A percentile compares a stretch with the other conserved stretches of the same genome.
Evolutionary conservation across 371 early-diverging fungal species (phyloP).

Genomic region (Lichtheimia ramosa): DNA sequence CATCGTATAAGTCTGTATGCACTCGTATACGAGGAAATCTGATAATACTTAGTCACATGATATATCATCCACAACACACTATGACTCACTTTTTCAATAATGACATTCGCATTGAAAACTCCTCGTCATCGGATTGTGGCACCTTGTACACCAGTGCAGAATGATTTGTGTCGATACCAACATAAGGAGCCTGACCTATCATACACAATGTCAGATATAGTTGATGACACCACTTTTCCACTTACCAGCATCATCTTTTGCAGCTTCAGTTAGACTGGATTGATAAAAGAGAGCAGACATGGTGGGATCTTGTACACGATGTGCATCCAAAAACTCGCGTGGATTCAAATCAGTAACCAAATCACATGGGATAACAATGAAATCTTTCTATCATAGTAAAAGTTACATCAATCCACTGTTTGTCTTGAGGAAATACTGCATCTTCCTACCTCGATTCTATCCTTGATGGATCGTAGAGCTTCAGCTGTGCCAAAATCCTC

Average conservation of each 20-base stretch:
- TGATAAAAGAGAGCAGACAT: conserved; percentile 81
- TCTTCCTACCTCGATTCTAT: conserved; percentile 70
- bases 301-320: conserved; percentile 77
- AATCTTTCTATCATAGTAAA: conserved; percentile 72
- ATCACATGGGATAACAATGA: conserved; percentile 90
- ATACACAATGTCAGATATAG: neutral
- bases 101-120: conserved; percentile 75
- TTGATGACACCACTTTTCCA: neutral
- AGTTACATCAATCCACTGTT: neutral
- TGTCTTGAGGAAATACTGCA: neutral
- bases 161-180: conserved; percentile 78
- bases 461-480: conserved; percentile 75
- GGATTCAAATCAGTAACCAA: conserved; percentile 81
- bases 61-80: neutral
- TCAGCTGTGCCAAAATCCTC: conserved; percentile 86
- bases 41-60: neutral
- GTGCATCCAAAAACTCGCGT: conserved; percentile 77
- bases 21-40: conserved; percentile 79
- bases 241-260: conserved; percentile 58
- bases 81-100: conserved; percentile 59
- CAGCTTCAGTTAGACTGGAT: conserved; percentile 56
- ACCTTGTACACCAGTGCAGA: conserved; percentile 76
- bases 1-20: conserved; percentile 78
- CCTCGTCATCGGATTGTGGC: conserved; percentile 58
- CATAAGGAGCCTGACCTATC: conserved; percentile 59